A percentile compares a stretch with the other conserved stretches of the same genome.
Conservation (phyloP, 768 basidiomycete species). For the Phylloporus arenicola region DNA sequence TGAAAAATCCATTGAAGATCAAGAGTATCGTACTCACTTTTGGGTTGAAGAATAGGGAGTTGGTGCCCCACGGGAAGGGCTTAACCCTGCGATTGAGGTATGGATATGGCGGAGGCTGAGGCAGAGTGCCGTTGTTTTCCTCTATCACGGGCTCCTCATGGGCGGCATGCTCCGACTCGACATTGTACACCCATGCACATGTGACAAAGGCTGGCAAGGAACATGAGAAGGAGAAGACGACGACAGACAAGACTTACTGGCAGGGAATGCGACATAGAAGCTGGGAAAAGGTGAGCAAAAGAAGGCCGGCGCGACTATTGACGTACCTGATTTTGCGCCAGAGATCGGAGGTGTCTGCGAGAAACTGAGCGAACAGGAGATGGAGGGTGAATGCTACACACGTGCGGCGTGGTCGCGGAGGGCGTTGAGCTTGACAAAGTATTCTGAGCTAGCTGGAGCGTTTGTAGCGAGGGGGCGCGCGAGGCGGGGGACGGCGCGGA, state of each 20-base stretch:
- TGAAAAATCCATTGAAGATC: not conserved
- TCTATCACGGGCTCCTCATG: conserved; percentile 67
- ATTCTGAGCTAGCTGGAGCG: conserved; percentile 37
- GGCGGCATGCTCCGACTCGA: conserved; percentile 59
- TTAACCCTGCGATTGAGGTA: conserved; percentile 73
- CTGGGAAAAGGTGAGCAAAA: conserved; percentile 33
- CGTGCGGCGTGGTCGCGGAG: conserved; percentile 63
- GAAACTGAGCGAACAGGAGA: conserved; percentile 8
- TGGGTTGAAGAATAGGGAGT: conserved; percentile 79
- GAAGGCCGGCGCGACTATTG: not conserved
- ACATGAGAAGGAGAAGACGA: conserved; percentile 3
- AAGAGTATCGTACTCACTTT: conserved; percentile 42
- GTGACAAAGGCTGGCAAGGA: conserved; percentile 17
- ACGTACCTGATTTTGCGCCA: conserved; percentile 85
- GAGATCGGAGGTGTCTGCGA: conserved; percentile 64
- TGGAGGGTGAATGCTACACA: conserved; percentile 27
- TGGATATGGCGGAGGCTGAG: conserved; percentile 65
- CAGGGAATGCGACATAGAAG: conserved; percentile 70
- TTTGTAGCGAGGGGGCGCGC: conserved; percentile 36
- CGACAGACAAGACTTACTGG: conserved; percentile 45
- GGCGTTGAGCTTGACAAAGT: conserved; percentile 49
- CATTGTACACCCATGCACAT: conserved; percentile 44
- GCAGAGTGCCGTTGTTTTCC: conserved; percentile 69
- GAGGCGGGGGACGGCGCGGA: conserved; percentile 39
- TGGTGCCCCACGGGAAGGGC: conserved; percentile 83